A percentile compares a stretch with the other conserved stretches of the same genome.
These are phyloP conservation scores for Discostella stelligeroides DNA, from an alignment of 108 stramenopile species.

Conservation along the genomic window DNA sequence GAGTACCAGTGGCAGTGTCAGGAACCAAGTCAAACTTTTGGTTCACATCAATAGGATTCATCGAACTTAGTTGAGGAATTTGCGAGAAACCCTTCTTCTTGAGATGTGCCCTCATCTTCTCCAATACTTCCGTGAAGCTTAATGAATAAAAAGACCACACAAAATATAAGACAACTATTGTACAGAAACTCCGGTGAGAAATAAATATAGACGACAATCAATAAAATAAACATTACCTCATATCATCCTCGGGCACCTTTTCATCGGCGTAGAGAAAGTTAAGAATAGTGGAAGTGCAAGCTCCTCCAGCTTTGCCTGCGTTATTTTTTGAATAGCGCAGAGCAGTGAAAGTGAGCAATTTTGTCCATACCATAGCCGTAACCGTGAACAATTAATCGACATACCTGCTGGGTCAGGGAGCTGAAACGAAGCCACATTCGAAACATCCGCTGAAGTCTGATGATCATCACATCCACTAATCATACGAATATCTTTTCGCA, in stretches of 20 bases:
- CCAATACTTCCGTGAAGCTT: constrained; percentile 56
- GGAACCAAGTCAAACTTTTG: constrained; percentile 48
- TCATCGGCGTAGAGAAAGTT: constrained; percentile 55
- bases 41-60: constrained; percentile 51
- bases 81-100: constrained; percentile 34
- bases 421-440: constrained; percentile 65
- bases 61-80: constrained; percentile 68
- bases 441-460: constrained; percentile 65
- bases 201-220: too few relatives aligned
- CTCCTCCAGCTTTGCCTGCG: constrained; percentile 74
- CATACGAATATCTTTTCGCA: constrained; percentile 58
- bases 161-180: background rate
- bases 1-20: constrained; percentile 42
- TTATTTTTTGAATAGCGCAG: too few relatives aligned
- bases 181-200: background rate
- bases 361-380: too few relatives aligned
- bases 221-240: too few relatives aligned
- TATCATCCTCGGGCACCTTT: constrained; percentile 19
- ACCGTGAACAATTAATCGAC: background rate
- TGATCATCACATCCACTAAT: constrained; percentile 61
- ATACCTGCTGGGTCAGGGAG: constrained; percentile 68
- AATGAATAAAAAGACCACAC: too few relatives aligned
- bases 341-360: too few relatives aligned
- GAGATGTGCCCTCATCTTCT: constrained; percentile 26
- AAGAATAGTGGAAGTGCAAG: constrained; percentile 86